Base-by-base conservation (phyloP, 352 stramenopile genomes). In the Pythium aquatile region DNA sequence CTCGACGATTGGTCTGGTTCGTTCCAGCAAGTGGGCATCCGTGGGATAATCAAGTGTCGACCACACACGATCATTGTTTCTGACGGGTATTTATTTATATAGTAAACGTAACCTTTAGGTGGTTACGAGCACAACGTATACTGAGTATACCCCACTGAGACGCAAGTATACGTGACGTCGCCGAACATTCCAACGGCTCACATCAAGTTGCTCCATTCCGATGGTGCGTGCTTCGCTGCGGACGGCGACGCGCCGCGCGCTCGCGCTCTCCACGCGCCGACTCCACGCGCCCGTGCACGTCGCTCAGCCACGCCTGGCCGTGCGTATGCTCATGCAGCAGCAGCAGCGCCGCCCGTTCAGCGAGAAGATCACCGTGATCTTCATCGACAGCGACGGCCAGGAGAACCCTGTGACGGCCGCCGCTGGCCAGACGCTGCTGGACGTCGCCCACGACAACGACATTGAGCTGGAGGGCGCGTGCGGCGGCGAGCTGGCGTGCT, bases 381-480 rank as follows among this genome's bases (percentile, higher is more conserved):
- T 96, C 66, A 70, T 97, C 40, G 83, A 94, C 54, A 76, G 69
- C 16, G 88, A 97, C 55, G 91, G 90, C 32, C 77, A 82, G 28
- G 61, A 74, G n/a, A 81, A 79, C 6, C 68, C 70, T 0, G 90
- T 98, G 40, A 76, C 70, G n/a, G 92, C 91, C 1, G 67, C 72
- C 1, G 72, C 87, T 13, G 91, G 92, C 26, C 58, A 97, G 40
- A 86, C 82, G 42, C 73, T 98, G 33, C 73, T 97, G 53, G 91
- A 98, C 53, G 86, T 98, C 55, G 92, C 92, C 10, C 87, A 97
- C 53, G 87, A 96, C 42, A 94, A 98, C 71, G 91, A 98, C 76
- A 82, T 98, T 44, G 93, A 98, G 74, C 78, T 98, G 3, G 93
- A 98, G 76, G 75, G 91, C 44, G 94, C 94, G 10, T 98, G 94